Base-by-base conservation (phyloP, 177 flowering plant genomes). In the Vitis hybrid region DNA sequence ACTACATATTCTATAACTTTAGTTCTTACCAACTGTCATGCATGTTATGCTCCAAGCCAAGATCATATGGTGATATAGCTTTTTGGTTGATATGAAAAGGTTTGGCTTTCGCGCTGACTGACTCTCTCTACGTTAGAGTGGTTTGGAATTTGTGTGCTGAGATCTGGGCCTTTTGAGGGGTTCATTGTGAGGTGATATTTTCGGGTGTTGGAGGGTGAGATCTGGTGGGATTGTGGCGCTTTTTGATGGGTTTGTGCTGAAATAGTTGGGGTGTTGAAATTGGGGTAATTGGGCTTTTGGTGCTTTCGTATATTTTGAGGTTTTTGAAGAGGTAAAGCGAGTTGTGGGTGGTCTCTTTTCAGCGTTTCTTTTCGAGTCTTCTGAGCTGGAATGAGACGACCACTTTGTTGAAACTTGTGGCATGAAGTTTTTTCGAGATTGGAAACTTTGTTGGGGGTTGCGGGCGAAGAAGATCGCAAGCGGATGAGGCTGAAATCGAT, bases 401-500 rank as follows among this genome's bases (percentile, higher is more conserved):
- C 33, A 28, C 49, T 58, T 28, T 61, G 52, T 63, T 60, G 71
- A 70, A 64, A 57, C 17, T 50, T 58, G 71, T 59, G 22, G 69
- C 59, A 62, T 71, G 71, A 78, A 56, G 77, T 33, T 47, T 65
- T 18, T 51, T 61, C 57, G 51, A 73, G 63, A 33, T 69, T 75
- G 63, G 24, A 66, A 20, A 44, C 19, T 44, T 56, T 58, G 76
- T 82, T 81, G 68, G 71, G 8, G 52, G 38, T 57, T 57, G 78
- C 69, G 71, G 59, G 61, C 54, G 64, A 66, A 19, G 75, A 75
- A 38, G 73, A 73, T 62, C 71, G 54, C 64, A 70, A 47, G 76
- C 82, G 66, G 76, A 86, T 89, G 90, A 83, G 79, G 91, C 79
- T 78, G 73, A 85, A 78, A 75, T 74, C 59, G 70, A 66, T 75